Evolutionary conservation across 1,284 basidiomycete genomes (phyloP), one percentile per base, ranked within the genome.

Genomic region (Leccinum pachyderme): DNA sequence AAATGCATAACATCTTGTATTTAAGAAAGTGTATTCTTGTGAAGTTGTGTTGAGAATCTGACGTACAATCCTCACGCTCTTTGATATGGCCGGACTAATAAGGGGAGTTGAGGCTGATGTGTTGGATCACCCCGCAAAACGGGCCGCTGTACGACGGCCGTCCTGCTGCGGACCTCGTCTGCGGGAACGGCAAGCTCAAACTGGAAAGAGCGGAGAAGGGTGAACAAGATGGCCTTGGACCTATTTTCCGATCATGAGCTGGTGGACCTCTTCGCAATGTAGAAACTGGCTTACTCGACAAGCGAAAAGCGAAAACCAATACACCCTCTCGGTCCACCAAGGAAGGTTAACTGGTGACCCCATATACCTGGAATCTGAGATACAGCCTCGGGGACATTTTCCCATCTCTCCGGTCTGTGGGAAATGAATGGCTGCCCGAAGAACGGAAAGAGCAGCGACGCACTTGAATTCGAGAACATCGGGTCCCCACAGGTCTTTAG

Each of bases 291-390:
- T 63, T 59, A 84, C 82, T 91, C 87, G 22, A 82, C 73, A n/a
- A 91, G 62, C 6, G 87, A 79, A 65, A 91, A 90, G 4, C 84
- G 80, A 67, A 86, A 91, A 2, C 88, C 88, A 45, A 87, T 87
- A 62, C 85, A 87, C 3, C 82, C 77, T 44, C 79, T 76, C 7
- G 82, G 77, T 0, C 85, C 85, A 15, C 80, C 80, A 8, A 84
- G 62, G 75, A 89, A 89, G 1, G 80, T 78, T 35, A 88, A 69
- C 56, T 81, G 59, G 57, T 87, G 77, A 7, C 79, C 75, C 78
- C 77, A 86, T 0, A 87, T 74, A 0, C 84, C 80, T 2, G 86
- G 86, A 25, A 87, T 74, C 1, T 64, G 67, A 2, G 69, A 64
- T 1, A 73, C 74, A 0, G 71, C 72, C 22, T 80, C 77, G 0